These are phyloP conservation scores for Adenanthera pavonina DNA, from an alignment of 306 rosid genomes.

Conservation along the genomic window DNA sequence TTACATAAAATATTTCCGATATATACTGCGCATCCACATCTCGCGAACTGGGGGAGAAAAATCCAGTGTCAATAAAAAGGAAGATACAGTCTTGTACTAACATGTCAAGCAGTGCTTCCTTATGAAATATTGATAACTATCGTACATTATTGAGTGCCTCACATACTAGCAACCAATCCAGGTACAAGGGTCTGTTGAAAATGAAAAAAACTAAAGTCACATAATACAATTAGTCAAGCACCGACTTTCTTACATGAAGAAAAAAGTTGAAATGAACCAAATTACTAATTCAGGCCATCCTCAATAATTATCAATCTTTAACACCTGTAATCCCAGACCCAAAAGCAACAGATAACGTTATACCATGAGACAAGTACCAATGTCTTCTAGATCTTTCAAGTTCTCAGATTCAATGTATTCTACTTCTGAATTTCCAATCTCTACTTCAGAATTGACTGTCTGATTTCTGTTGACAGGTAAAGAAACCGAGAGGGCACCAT, in stretches of 20 bases:
- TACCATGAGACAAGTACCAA: constrained; percentile 76
- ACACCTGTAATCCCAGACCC: constrained; percentile 1
- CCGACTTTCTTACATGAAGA: constrained; percentile 12
- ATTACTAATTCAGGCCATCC: not conserved
- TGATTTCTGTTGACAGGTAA: constrained; percentile 64
- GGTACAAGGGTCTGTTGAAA: constrained; percentile 66
- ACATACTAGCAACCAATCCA: constrained; percentile 83
- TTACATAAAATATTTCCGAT: too few species aligned
- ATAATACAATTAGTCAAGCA: not conserved
- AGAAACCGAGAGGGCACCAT: constrained; percentile 49
- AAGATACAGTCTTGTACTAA: constrained; percentile 49
- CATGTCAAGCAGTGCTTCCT: constrained; percentile 70
- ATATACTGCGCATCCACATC: too few species aligned
- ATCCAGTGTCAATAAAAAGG: constrained; percentile 20
- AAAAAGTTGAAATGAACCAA: not conserved
- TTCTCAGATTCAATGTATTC: constrained; percentile 86
- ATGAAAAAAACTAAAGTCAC: constrained; percentile 32
- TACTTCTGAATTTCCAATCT: constrained; percentile 68
- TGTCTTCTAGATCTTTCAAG: constrained; percentile 77
- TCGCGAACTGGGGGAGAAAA: not conserved
- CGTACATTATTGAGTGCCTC: constrained; percentile 87
- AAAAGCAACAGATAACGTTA: constrained; percentile 24
- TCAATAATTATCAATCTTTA: constrained; percentile 21
- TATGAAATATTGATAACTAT: constrained; percentile 73
- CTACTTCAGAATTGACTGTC: constrained; percentile 50